A percentile compares a stretch with the other conserved stretches of the same genome.
These are phyloP conservation scores for Geopyxis carbonaria DNA, from an alignment of 495 filamentous ascomycete species.

Conservation along the genomic window DNA sequence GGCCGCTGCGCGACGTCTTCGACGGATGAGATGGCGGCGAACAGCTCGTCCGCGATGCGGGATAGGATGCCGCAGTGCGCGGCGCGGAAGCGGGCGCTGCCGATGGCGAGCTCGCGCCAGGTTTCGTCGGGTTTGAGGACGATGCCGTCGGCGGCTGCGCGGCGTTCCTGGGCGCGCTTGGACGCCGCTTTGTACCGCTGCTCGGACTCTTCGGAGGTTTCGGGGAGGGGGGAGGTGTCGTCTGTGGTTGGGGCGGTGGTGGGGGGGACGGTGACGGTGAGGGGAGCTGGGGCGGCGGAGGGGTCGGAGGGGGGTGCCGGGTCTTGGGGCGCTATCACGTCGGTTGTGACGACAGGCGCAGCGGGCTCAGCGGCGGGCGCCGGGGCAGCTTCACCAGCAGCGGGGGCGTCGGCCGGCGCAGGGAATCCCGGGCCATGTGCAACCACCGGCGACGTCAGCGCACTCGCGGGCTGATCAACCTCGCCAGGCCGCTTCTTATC, in stretches of 20 bases:
- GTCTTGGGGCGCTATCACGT: no score
- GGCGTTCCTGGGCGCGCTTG: conserved; percentile 25
- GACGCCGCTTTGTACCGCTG: conserved; percentile 12
- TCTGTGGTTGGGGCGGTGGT: neutral
- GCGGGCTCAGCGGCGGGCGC: neutral
- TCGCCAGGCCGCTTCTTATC: conserved; percentile 37
- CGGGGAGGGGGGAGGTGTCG: neutral
- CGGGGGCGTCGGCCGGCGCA: conserved; percentile 8
- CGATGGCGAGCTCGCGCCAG: conserved; percentile 65
- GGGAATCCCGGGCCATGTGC: conserved; percentile 11
- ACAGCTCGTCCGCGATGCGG: conserved; percentile 62
- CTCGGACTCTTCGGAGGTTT: conserved; percentile 1
- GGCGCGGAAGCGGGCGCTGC: conserved; percentile 71
- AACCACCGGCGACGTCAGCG: conserved; percentile 11
- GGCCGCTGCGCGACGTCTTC: conserved; percentile 62
- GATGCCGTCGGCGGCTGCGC: conserved; percentile 28
- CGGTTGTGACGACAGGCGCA: conserved; percentile 1
- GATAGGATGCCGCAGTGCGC: conserved; percentile 58
- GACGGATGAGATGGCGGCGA: conserved; percentile 61
- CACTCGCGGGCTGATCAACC: conserved; percentile 22
- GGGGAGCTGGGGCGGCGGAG: conserved; percentile 3
- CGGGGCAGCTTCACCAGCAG: no score
- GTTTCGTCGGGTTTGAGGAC: conserved; percentile 29
- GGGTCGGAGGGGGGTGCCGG: no score
- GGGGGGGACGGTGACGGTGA: no score